Evolutionary conservation across 768 basidiomycete genomes (phyloP).

Genomic region (Jaapia argillacea): DNA sequence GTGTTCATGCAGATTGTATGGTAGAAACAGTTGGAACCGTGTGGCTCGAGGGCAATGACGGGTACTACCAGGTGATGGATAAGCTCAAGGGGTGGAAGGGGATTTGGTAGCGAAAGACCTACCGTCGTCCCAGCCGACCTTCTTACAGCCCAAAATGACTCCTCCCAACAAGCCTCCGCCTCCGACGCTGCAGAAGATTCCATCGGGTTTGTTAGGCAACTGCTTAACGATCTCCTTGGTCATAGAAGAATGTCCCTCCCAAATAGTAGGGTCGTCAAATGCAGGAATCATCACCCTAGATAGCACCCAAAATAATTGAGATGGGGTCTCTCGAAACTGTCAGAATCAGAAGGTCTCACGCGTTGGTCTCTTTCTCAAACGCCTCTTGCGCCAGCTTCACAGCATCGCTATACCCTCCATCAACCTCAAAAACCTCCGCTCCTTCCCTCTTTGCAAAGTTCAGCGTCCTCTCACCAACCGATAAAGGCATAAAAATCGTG

Average conservation of each 20-base stretch:
- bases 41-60: constrained; percentile 58
- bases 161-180: constrained; percentile 68
- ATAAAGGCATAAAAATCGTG: constrained; percentile 57
- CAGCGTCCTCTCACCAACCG: constrained; percentile 37
- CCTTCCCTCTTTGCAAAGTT: constrained; percentile 39
- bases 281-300: constrained; percentile 58
- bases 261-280: constrained; percentile 58
- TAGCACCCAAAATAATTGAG: no score
- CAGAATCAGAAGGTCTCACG: neutral
- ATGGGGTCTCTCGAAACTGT: no score
- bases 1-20: constrained; percentile 55
- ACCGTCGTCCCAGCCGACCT: constrained; percentile 67
- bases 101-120: constrained; percentile 10
- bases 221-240: constrained; percentile 51
- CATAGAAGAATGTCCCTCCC: constrained; percentile 72
- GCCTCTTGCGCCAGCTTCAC: no score
- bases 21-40: constrained; percentile 67
- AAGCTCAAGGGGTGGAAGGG: neutral
- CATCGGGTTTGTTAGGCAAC: constrained; percentile 46
- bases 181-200: constrained; percentile 71
- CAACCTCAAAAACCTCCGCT: constrained; percentile 49
- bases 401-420: constrained; percentile 50
- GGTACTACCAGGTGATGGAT: constrained; percentile 33
- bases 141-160: constrained; percentile 54
- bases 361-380: neutral